Base-by-base conservation (phyloP, 768 basidiomycete genomes). In the Trametes maxima region DNA sequence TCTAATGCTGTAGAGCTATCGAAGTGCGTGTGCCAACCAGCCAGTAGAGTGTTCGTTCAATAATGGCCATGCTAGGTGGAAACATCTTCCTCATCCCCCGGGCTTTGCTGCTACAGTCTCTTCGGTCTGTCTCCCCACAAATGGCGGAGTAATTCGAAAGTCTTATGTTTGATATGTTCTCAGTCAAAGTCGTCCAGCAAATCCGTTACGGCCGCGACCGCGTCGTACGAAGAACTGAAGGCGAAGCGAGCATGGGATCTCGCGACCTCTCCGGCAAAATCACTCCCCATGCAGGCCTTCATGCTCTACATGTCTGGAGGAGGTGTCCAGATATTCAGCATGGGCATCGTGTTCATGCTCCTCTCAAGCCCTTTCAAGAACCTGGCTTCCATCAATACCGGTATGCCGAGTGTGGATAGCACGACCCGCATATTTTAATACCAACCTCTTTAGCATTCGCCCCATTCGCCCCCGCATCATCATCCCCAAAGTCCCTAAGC, bases 271-370 rank as follows among this genome's bases (percentile, higher is more conserved):
- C 95, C 95, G 0, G 92, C 91, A 36, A 97, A 98, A 75, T 86
- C 87, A 14, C 81, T 98, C 25, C 95, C 95, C 3, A 97, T 97
- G 95, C 94, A 98, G 70, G 94, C 89, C 5, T 90, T 98, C 77
- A 98, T 98, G 95, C 81, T 98, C 36, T 98, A 98, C 83, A 96
- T 98, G 91, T 95, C 94, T 21, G 95, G 95, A 37, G 89, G 93
- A 13, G 93, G 94, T 51, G 90, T 98, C 14, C 95, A 98, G 75
- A 89, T 98, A 44, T 97, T 98, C 74, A 95, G 94, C 76, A 93
- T 98, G 80, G 94, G 95, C 36, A 95, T 95, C 73, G 90, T 98
- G 21, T 89, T 94, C 70, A 95, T 95, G 92, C 82, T 98, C 13
- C 82, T 98, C 59, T 78, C 92, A 59, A 82, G 85, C 11, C 95